phyloP scores from a whole-genome alignment of 2,329 filamentous ascomycete species.

The Peltaster fructicola region DNA sequence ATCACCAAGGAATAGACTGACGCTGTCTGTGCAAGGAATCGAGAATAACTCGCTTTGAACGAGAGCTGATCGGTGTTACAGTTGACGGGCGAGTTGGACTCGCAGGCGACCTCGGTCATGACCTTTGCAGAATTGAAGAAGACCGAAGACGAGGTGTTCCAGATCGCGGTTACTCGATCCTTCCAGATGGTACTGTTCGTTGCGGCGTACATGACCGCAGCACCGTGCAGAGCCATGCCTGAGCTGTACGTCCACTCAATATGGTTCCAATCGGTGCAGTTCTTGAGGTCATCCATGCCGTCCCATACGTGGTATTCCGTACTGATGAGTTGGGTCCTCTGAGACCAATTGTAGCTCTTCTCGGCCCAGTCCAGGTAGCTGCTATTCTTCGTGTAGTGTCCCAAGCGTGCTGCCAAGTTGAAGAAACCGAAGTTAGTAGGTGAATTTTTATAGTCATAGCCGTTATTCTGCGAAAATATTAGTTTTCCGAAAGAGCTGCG shows the following conservation, averaged over 20 bases:
- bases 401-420: constrained; percentile 23
- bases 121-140: too few species aligned
- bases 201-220: constrained; percentile 30
- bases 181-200: too few species aligned
- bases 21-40: constrained; percentile 19
- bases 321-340: constrained; percentile 39
- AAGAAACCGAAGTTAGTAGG: constrained; percentile 31
- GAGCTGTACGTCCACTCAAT: constrained; percentile 32
- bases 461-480: constrained; percentile 31
- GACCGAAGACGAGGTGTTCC: too few species aligned
- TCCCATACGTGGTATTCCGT: constrained; percentile 27
- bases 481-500: too few species aligned
- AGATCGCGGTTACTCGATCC: too few species aligned
- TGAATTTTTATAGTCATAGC: constrained; percentile 31
- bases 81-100: constrained; percentile 28
- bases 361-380: constrained; percentile 48
- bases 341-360: constrained; percentile 19
- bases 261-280: constrained; percentile 27
- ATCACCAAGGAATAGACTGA: constrained; percentile 24
- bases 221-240: constrained; percentile 27
- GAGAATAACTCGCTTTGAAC: constrained; percentile 52
- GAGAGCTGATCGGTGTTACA: constrained; percentile 57
- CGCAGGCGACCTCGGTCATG: constrained; percentile 51
- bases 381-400: constrained; percentile 15
- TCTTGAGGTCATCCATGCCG: constrained; percentile 25